phyloP scores from a whole-genome alignment of 1,284 basidiomycete genomes.

The Athelia psychrophila region DNA sequence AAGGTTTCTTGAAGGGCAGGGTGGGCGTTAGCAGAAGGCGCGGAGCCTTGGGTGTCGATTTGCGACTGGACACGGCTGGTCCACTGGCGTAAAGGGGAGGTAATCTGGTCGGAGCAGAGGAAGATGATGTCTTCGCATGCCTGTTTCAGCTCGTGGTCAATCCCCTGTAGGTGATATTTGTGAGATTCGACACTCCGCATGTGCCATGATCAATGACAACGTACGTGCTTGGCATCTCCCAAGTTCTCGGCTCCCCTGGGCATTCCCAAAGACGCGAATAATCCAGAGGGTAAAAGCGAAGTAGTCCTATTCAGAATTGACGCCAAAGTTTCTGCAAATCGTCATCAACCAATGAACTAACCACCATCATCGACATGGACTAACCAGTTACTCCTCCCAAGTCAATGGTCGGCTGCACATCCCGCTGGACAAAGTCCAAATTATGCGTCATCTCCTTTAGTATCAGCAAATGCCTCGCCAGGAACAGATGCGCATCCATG shows the following conservation, averaged over 20 bases:
- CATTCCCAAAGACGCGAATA: constrained; percentile 67
- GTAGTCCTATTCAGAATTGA: constrained; percentile 73
- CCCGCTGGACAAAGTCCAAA: constrained; percentile 60
- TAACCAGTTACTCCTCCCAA: constrained; percentile 54
- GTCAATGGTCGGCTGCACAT: constrained; percentile 31
- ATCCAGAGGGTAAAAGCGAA: constrained; percentile 63
- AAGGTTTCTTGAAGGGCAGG: constrained; percentile 33
- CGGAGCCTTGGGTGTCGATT: constrained; percentile 18
- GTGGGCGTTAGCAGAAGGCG: constrained; percentile 10
- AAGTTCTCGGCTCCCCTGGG: constrained; percentile 53
- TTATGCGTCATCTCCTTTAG: constrained; percentile 85
- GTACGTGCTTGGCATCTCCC: constrained; percentile 62
- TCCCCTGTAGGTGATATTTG: constrained; percentile 69
- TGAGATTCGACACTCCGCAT: neutral
- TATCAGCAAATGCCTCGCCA: constrained; percentile 86
- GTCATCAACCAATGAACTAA: neutral
- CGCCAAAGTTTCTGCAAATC: constrained; percentile 61
- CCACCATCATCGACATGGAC: constrained; percentile 8
- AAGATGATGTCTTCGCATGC: constrained; percentile 83
- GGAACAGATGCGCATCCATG: constrained; percentile 79
- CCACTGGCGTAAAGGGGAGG: constrained; percentile 58
- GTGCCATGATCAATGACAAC: constrained; percentile 17
- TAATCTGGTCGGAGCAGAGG: constrained; percentile 51
- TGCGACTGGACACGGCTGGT: constrained; percentile 43
- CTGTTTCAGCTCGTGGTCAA: constrained; percentile 79